Conservation (phyloP, 1,139 yeast species). For the Pichia sp. region DNA sequence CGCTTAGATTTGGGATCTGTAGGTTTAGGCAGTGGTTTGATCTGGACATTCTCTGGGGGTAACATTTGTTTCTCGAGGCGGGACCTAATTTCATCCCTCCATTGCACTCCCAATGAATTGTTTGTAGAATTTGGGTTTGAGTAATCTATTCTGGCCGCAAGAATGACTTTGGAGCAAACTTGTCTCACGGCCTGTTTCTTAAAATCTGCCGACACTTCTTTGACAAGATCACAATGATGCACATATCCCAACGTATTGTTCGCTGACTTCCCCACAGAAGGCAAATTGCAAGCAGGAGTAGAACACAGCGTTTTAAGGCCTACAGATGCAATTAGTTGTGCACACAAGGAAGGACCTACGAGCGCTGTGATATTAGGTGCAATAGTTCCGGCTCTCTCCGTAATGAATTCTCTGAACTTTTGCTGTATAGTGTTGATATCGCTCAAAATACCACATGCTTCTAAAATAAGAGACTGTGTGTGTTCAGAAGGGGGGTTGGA, state of each 20-base stretch:
- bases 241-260: conserved; percentile 59
- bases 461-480: conserved; percentile 9
- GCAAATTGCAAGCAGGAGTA: conserved; percentile 78
- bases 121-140: conserved; percentile 13
- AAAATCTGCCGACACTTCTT: conserved; percentile 46
- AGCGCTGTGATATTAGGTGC: conserved; percentile 80
- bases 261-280: conserved; percentile 57
- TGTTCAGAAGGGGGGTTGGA: conserved; percentile 4
- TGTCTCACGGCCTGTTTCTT: conserved; percentile 71
- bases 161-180: conserved; percentile 67
- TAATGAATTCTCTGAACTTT: conserved; percentile 45
- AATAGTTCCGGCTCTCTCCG: conserved; percentile 46
- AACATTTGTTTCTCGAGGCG: conserved; percentile 67
- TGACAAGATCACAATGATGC: conserved; percentile 46
- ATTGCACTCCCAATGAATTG: conserved; percentile 47
- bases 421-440: conserved; percentile 5
- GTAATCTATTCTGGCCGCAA: conserved; percentile 78
- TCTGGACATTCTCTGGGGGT: conserved; percentile 65
- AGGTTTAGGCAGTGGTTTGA: conserved; percentile 81
- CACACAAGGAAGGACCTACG: conserved; percentile 67
- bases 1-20: conserved; percentile 70
- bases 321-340: conserved; percentile 69
- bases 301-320: conserved; percentile 62
- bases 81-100: conserved; percentile 50
- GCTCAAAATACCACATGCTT: conserved; percentile 30